These are phyloP conservation scores for Aspergillus floridensis DNA, from an alignment of 2,329 filamentous ascomycete genomes.

Conservation along the genomic window DNA sequence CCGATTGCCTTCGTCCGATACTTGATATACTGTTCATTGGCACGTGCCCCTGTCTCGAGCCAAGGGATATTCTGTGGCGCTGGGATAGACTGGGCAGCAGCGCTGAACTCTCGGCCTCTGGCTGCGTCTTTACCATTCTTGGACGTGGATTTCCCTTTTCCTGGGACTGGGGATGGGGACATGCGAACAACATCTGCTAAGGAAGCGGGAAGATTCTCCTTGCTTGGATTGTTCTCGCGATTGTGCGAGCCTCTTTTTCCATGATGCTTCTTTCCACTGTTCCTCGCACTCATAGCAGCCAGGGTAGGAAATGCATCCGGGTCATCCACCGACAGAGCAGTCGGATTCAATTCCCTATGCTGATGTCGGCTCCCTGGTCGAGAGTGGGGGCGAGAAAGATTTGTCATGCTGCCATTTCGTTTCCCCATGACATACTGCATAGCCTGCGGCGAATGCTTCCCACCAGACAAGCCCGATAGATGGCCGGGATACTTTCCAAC, in stretches of 20 bases:
- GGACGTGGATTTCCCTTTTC: slow-evolving; percentile 52
- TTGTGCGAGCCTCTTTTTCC: slow-evolving; percentile 80
- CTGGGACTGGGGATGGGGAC: slow-evolving; percentile 77
- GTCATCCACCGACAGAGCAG: slow-evolving; percentile 80
- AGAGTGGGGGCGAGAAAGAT: slow-evolving; percentile 67
- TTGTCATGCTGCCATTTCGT: slow-evolving; percentile 51
- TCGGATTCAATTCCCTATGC: slow-evolving; percentile 59
- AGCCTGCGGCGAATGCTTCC: slow-evolving; percentile 38
- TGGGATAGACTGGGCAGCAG: slow-evolving; percentile 77
- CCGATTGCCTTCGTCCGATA: slow-evolving; percentile 94
- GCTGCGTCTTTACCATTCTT: slow-evolving; percentile 61
- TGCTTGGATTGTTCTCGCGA: slow-evolving; percentile 54
- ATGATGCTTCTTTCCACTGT: slow-evolving; percentile 79
- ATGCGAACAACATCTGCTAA: slow-evolving; percentile 94
- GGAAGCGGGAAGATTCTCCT: slow-evolving; percentile 70
- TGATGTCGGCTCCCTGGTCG: slow-evolving; percentile 81
- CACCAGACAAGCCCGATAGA: slow-evolving; percentile 42
- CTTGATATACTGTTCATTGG: slow-evolving; percentile 93
- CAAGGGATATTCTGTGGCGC: slow-evolving; percentile 91
- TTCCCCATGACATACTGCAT: slow-evolving; percentile 32
- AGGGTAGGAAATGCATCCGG: slow-evolving; percentile 93
- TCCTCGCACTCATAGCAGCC: slow-evolving; percentile 70
- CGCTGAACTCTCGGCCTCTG: slow-evolving; percentile 71
- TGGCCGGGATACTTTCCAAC: slow-evolving; percentile 45
- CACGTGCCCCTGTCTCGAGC: slow-evolving; percentile 87